Base-by-base conservation (phyloP, 805 yeast species). In the Groenewaldozyma salmanticensis region DNA sequence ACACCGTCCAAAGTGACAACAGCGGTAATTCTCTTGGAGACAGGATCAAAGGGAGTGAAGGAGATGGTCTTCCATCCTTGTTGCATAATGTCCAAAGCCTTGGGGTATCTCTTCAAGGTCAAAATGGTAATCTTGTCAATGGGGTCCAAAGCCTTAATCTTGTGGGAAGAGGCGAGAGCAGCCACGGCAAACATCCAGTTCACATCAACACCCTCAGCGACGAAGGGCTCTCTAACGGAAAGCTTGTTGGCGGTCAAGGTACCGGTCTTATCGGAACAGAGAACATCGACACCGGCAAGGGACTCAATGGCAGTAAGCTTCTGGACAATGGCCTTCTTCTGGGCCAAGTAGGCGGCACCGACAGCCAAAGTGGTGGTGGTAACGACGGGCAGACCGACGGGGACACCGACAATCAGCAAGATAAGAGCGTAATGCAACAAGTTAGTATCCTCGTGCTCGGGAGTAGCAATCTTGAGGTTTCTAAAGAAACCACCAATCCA, bases 351-450 rank as follows among this genome's bases (percentile, higher is more conserved):
- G 65, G 95, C 95, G 67, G 95, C 96, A 82, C 96, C 96, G 68
- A 87, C 96, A 68, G 96, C 96, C 86, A 86, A 82, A 66, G 96
- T 86, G 61, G 95, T 86, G 75, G 96, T 86, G 59, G 88, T 94
- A 64, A 86, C 96, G 67, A 94, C 95, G 66, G 95, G 95, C 68
- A 86, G 77, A 85, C 95, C 95, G 60, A 87, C 95, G 67, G 96
- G 96, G 60, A 87, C 95, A 85, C 96, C 96, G 60, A 87, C 79
- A 71, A 87, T 86, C 72, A 95, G 82, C 66, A 87, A 83, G 61
- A 94, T 95, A 66, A 87, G 73, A 61, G 94, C 79, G 81, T 81
- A 83, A 76, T 94, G 80, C 69, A 87, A 75, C 73, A 87, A 79
- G 57, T 53, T 58, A 54, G 57, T 53, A 27, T 57, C 51, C 29